phyloP scores from a whole-genome alignment of 257 asterid species.

The Scutellaria baicalensis region DNA sequence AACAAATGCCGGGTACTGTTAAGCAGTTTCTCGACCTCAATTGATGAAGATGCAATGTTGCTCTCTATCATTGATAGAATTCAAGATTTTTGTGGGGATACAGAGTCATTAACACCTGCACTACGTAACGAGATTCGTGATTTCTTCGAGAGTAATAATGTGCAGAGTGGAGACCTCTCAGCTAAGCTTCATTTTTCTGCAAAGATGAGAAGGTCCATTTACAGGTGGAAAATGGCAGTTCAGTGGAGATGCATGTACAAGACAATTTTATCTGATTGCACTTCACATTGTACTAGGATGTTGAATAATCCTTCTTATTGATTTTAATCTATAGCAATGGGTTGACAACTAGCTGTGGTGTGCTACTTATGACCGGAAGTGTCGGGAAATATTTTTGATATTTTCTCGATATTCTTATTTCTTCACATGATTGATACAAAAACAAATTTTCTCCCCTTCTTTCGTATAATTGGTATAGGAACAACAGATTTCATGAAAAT shows the following conservation, averaged over 20 bases:
- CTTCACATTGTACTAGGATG: constrained; percentile 29
- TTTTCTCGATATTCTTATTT: too few relatives aligned
- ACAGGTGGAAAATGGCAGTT: constrained; percentile 59
- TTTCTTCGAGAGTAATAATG: constrained; percentile 24
- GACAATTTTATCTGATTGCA: constrained; percentile 44
- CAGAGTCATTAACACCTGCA: constrained; percentile 10
- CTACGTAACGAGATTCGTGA: constrained; percentile 31
- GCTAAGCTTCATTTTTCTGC: background rate
- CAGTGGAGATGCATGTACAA: constrained; percentile 64
- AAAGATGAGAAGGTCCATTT: constrained; percentile 27
- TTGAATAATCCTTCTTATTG: constrained; percentile 4
- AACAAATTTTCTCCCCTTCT: too few relatives aligned
- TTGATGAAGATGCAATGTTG: constrained; percentile 49
- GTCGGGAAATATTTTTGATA: too few relatives aligned
- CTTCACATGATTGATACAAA: too few relatives aligned
- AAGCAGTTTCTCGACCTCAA: constrained; percentile 33
- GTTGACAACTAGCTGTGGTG: too few relatives aligned
- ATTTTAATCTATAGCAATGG: background rate
- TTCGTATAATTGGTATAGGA: too few relatives aligned
- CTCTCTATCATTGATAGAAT: constrained; percentile 31
- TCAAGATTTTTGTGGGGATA: constrained; percentile 17
- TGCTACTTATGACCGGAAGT: too few relatives aligned
- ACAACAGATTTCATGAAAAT: too few relatives aligned
- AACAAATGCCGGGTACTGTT: constrained; percentile 36
- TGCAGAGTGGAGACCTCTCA: background rate